phyloP scores from a whole-genome alignment of 352 stramenopile genomes.

The Bremia lactucae region DNA sequence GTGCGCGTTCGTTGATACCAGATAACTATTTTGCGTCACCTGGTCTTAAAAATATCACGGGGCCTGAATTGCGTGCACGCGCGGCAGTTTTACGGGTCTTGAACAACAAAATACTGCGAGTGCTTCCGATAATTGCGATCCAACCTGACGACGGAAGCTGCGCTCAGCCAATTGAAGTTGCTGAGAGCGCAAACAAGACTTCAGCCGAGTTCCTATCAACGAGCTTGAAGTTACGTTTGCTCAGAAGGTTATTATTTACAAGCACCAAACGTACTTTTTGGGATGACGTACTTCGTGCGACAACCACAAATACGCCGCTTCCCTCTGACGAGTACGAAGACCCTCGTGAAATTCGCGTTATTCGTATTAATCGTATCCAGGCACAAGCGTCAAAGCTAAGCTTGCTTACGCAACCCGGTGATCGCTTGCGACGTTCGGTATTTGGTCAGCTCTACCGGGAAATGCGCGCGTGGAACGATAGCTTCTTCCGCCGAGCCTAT shows the following conservation, averaged over 20 bases:
- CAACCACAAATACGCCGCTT: constrained; percentile 92
- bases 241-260: constrained; percentile 81
- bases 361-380: constrained; percentile 96
- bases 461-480: constrained; percentile 90
- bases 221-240: constrained; percentile 57
- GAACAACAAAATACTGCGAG: constrained; percentile 84
- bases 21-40: constrained; percentile 69
- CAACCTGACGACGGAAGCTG: constrained; percentile 36
- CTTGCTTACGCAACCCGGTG: constrained; percentile 74
- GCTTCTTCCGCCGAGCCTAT: constrained; percentile 92
- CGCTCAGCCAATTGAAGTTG: constrained; percentile 45
- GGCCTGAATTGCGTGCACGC: constrained; percentile 77
- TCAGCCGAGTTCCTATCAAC: constrained; percentile 54
- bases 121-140: constrained; percentile 77
- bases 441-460: constrained; percentile 97
- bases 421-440: constrained; percentile 87
- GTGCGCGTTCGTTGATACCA: constrained; percentile 37
- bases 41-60: constrained; percentile 44
- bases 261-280: constrained; percentile 91
- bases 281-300: constrained; percentile 89
- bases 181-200: constrained; percentile 7
- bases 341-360: constrained; percentile 94
- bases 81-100: constrained; percentile 88
- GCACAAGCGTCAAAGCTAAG: constrained; percentile 83
- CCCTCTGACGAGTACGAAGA: constrained; percentile 98